These are phyloP conservation scores for Colletotrichum paranaense DNA, from an alignment of 2,329 filamentous ascomycete species.

Conservation along the genomic window DNA sequence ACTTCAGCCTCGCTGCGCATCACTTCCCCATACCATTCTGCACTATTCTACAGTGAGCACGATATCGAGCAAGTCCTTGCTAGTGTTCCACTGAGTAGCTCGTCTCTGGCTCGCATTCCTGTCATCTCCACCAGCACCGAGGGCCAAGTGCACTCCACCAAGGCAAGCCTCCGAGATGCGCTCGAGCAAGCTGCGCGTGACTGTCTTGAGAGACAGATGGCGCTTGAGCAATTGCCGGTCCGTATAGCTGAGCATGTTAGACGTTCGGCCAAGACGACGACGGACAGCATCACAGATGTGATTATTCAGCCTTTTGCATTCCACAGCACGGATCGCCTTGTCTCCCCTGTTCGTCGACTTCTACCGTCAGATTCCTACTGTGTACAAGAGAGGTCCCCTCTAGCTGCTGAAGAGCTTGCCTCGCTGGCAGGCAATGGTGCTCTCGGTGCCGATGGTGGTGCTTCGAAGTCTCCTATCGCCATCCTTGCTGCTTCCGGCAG, in stretches of 20 bases:
- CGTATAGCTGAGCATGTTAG: slow-evolving; percentile 4
- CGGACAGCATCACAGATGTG: not conserved
- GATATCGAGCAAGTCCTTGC: not conserved
- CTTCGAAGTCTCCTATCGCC: slow-evolving; percentile 41
- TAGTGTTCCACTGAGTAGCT: not conserved
- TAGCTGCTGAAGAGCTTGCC: not conserved
- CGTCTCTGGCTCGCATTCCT: not conserved
- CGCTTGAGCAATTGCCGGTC: not conserved
- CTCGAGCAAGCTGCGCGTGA: not conserved
- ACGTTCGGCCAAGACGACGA: not conserved
- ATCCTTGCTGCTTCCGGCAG: slow-evolving; percentile 54
- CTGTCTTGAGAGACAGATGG: slow-evolving; percentile 1
- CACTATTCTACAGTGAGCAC: not conserved
- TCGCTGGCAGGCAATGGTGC: not conserved
- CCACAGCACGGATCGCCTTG: not conserved
- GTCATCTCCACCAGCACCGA: not conserved
- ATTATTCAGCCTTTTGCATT: not conserved
- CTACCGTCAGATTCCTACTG: not conserved
- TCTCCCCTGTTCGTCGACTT: not conserved
- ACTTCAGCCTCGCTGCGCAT: not conserved
- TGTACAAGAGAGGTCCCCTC: not conserved
- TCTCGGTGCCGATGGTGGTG: not conserved
- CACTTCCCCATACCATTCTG: not conserved
- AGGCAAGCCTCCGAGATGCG: not conserved
- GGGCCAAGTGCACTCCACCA: not conserved